Evolutionary conservation across 805 yeast genomes (phyloP).

Genomic region (Suhomyces vadensis): DNA sequence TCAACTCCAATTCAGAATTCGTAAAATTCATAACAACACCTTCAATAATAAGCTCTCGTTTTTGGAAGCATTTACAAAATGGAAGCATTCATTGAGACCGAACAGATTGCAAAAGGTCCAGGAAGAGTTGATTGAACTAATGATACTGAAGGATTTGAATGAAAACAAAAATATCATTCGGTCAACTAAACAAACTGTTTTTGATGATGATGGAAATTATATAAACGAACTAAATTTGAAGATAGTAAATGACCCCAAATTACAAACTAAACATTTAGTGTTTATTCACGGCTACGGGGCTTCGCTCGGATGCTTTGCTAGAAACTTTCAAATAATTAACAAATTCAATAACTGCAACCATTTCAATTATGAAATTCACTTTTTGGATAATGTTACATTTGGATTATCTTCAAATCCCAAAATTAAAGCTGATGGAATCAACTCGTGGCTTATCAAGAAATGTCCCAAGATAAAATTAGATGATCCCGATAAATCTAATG

Average conservation of each 20-base stretch:
- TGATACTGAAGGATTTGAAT: conserved; percentile 24
- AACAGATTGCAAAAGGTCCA: conserved; percentile 33
- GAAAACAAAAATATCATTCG: conserved; percentile 26
- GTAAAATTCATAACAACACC: background rate
- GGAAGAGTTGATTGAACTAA: conserved; percentile 33
- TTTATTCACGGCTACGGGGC: conserved; percentile 62
- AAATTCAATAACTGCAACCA: conserved; percentile 23
- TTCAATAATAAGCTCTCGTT: background rate
- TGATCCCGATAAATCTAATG: conserved; percentile 22
- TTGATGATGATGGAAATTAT: conserved; percentile 27
- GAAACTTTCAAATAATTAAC: conserved; percentile 48
- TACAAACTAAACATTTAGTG: conserved; percentile 42
- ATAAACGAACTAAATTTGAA: conserved; percentile 39
- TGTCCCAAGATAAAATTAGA: conserved; percentile 27
- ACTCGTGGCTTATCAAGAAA: conserved; percentile 20
- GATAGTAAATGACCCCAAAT: conserved; percentile 24
- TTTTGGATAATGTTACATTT: conserved; percentile 51
- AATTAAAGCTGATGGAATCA: conserved; percentile 19
- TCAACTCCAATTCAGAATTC: background rate
- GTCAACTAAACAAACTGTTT: conserved; percentile 17
- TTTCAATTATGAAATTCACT: conserved; percentile 47
- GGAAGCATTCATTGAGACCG: conserved; percentile 24
- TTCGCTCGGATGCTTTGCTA: conserved; percentile 55
- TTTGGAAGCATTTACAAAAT: conserved; percentile 4
- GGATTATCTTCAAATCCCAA: conserved; percentile 54